These are phyloP conservation scores for Trichoderma semiorbis DNA, from an alignment of 2,329 filamentous ascomycete species.

Conservation along the genomic window DNA sequence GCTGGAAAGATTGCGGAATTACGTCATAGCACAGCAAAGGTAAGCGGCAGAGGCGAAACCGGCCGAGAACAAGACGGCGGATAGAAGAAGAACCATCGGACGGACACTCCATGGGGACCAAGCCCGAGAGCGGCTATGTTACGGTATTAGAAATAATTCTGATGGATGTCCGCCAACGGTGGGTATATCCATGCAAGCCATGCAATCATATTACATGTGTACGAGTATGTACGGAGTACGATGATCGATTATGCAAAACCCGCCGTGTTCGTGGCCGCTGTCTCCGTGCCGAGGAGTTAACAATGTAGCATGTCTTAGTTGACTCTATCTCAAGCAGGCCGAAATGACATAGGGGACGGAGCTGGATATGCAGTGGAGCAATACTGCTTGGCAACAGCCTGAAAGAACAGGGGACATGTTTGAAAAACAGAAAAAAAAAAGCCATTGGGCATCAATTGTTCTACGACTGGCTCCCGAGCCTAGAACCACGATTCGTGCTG, in stretches of 20 bases:
- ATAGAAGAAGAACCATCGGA: background rate
- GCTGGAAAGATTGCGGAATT: background rate
- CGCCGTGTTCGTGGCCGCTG: background rate
- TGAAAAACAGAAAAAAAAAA: background rate
- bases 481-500: background rate
- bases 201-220: background rate
- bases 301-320: background rate
- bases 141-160: slow-evolving; percentile 5
- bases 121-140: background rate
- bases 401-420: background rate
- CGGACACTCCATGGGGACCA: slow-evolving; percentile 8
- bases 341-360: background rate
- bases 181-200: background rate
- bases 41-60: background rate
- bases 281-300: background rate
- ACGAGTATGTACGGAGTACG: background rate
- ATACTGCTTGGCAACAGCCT: background rate
- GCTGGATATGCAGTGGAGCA: background rate
- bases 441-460: background rate
- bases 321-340: background rate
- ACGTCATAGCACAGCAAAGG: slow-evolving; percentile 3
- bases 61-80: background rate
- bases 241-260: background rate
- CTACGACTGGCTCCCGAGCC: background rate
- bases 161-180: background rate